phyloP scores from a whole-genome alignment of 495 filamentous ascomycete species.

The Xylaria venustula region DNA sequence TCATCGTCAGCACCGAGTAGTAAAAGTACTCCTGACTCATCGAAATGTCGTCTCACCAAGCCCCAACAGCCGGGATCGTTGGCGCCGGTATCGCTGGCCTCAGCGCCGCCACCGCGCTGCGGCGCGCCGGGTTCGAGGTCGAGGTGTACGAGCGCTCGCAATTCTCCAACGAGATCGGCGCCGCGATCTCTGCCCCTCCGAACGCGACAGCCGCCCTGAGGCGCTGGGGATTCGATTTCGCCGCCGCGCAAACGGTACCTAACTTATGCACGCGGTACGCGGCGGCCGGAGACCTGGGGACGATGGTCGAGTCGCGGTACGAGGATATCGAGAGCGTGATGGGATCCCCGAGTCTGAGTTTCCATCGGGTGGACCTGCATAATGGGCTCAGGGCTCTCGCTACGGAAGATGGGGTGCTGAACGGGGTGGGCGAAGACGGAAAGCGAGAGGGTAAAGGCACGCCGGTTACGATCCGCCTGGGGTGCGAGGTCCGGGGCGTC shows the following conservation, averaged over 20 bases:
- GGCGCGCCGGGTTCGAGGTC: conserved; percentile 49
- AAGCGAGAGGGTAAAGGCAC: conserved; percentile 22
- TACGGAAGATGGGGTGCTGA: conserved; percentile 8
- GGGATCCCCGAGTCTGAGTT: conserved; percentile 27
- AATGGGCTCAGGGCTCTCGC: conserved; percentile 46
- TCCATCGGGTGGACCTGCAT: conserved; percentile 60
- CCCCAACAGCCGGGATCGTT: conserved; percentile 35
- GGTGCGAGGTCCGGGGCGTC: conserved; percentile 18
- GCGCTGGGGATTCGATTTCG: conserved; percentile 46
- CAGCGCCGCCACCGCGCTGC: conserved; percentile 48
- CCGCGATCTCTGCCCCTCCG: conserved; percentile 51
- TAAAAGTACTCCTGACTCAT: neutral
- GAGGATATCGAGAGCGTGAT: conserved; percentile 28
- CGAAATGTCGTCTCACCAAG: neutral
- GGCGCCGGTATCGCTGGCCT: conserved; percentile 53
- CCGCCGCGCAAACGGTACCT: conserved; percentile 27
- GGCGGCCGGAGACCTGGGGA: conserved; percentile 27
- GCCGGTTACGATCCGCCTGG: conserved; percentile 33
- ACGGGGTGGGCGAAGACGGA: neutral
- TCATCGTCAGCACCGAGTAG: neutral
- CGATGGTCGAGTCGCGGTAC: conserved; percentile 25
- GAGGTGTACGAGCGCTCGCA: conserved; percentile 51
- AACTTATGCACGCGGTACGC: conserved; percentile 29
- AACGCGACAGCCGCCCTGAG: conserved; percentile 48
- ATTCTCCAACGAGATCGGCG: conserved; percentile 56